Percentiles rank a stretch among this genome's conserved stretches.
Conservation (phyloP, 2,329 filamentous ascomycete genomes). For the Trichoderma lentiforme region DNA sequence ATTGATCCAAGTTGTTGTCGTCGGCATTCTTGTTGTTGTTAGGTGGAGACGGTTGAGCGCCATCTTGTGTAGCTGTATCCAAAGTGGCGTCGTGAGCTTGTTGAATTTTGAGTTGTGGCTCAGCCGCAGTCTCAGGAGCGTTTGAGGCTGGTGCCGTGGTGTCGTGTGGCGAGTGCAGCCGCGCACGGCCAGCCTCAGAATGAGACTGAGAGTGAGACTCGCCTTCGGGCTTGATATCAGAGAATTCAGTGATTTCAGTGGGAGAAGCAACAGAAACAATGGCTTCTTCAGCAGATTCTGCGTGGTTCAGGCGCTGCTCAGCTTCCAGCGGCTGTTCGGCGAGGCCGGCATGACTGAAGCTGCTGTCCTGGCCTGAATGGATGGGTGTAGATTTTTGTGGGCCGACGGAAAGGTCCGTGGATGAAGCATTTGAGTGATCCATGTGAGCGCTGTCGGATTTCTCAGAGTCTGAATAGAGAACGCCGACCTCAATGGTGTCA, state of each 20-base stretch:
- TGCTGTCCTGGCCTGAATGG: conserved; percentile 6
- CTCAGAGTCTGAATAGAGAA: conserved; percentile 35
- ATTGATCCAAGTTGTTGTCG: background rate
- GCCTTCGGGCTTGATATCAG: background rate
- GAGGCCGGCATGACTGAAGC: background rate
- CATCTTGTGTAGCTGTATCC: background rate
- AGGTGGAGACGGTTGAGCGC: background rate
- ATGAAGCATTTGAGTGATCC: conserved; percentile 30
- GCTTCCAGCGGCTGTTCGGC: background rate
- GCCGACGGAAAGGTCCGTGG: conserved; percentile 25
- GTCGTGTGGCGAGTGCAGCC: background rate
- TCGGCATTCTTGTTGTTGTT: background rate
- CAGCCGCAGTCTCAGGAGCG: background rate
- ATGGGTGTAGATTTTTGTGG: conserved; percentile 22
- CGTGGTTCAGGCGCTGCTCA: background rate
- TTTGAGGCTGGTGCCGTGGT: conserved; percentile 1
- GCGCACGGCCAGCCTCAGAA: background rate
- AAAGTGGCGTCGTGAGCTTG: conserved; percentile 12
- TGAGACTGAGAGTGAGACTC: background rate
- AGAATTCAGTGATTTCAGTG: background rate
- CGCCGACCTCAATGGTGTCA: conserved; percentile 57
- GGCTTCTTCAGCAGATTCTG: background rate
- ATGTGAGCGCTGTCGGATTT: conserved; percentile 29
- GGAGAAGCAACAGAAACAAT: background rate
- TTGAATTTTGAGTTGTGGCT: conserved; percentile 6